Conservation (phyloP, 768 basidiomycete genomes). For the Polyporus arcularius region DNA sequence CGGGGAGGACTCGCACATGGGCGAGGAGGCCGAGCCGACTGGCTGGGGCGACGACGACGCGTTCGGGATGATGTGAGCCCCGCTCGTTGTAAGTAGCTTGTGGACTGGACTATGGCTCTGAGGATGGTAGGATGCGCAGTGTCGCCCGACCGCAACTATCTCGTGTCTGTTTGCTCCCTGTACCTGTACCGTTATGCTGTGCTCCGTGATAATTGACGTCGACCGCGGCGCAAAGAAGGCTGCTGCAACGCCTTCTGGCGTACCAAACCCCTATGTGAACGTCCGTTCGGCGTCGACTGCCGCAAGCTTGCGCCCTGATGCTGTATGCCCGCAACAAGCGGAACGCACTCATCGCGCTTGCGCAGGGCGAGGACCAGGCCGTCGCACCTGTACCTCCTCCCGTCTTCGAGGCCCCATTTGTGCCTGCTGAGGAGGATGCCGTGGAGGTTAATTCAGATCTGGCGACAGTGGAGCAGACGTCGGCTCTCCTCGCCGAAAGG, state of each 20-base stretch:
- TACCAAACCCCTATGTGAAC: not conserved
- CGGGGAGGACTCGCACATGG: conserved; percentile 35
- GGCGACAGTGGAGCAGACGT: conserved; percentile 36
- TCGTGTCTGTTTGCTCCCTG: not conserved
- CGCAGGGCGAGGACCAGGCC: conserved; percentile 2
- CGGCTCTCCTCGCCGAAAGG: conserved; percentile 2
- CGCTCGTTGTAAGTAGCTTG: not conserved
- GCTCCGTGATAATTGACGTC: not conserved
- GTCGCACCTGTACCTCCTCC: not conserved
- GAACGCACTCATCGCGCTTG: conserved; percentile 23
- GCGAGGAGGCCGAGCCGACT: conserved; percentile 62
- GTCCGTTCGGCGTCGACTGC: too few species aligned
- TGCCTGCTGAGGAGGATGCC: conserved; percentile 9
- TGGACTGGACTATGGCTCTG: too few species aligned
- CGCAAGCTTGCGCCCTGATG: too few species aligned
- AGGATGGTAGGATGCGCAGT: too few species aligned
- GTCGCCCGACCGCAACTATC: not conserved
- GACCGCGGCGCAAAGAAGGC: not conserved
- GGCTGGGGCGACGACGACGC: conserved; percentile 80
- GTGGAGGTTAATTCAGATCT: conserved; percentile 8
- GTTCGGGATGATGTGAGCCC: conserved; percentile 63
- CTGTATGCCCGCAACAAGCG: conserved; percentile 33
- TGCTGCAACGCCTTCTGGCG: not conserved
- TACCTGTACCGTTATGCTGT: not conserved
- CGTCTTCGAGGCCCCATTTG: not conserved